phyloP scores from a whole-genome alignment of 345 rosid species.

The Sonneratia alba region DNA sequence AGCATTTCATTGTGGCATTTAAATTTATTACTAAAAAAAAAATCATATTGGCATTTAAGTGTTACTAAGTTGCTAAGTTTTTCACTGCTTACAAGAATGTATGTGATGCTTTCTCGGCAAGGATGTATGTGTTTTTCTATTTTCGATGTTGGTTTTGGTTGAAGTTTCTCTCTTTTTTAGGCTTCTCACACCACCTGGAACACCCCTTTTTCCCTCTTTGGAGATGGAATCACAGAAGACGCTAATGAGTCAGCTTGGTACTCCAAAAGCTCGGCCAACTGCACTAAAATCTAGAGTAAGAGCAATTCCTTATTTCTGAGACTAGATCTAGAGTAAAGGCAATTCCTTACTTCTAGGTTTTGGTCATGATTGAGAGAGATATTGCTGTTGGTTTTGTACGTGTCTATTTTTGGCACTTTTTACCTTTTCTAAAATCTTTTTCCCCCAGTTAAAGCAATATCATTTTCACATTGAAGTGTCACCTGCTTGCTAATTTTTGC shows the following conservation, averaged over 20 bases:
- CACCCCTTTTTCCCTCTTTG: conserved; percentile 93
- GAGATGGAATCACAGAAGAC: conserved; percentile 90
- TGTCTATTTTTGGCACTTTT: not conserved
- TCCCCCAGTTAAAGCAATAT: not conserved
- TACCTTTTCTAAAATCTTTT: not conserved
- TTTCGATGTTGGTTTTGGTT: not conserved
- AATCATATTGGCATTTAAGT: not conserved
- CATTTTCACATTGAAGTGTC: no score
- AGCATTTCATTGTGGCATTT: not conserved
- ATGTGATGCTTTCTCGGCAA: not conserved
- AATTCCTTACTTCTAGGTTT: not conserved
- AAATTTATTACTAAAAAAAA: not conserved
- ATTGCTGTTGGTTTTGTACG: not conserved
- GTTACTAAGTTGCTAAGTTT: not conserved
- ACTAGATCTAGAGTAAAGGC: conserved; percentile 58
- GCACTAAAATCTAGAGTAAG: conserved; percentile 78
- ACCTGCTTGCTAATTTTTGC: not conserved
- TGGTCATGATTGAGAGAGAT: not conserved
- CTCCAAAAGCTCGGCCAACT: conserved; percentile 54
- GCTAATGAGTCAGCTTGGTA: conserved; percentile 54
- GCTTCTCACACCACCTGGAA: conserved; percentile 97
- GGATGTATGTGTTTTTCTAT: not conserved
- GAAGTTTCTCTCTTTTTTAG: conserved; percentile 16
- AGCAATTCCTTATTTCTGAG: not conserved
- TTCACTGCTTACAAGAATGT: not conserved